Base-by-base conservation (phyloP, 2,329 filamentous ascomycete species). In the Stagonosporopsis vannaccii region DNA sequence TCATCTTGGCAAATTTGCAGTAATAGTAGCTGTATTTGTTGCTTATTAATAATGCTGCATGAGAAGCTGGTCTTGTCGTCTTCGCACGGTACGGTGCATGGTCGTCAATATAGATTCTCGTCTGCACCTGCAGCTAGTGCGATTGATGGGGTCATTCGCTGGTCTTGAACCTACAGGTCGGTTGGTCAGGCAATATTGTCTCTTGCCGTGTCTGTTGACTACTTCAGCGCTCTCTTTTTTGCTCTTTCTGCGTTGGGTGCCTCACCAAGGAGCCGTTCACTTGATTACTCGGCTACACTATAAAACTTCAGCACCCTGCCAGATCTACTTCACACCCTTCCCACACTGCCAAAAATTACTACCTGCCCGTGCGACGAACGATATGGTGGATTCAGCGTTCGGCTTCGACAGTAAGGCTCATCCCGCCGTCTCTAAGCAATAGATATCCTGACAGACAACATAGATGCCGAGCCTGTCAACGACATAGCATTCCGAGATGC, bases 371-470 rank as follows among this genome's bases (percentile, higher is more conserved):
- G 40, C n/a, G 17, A 20, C 26, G 44, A 32, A 17, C 48, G 44
- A 45, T 15, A 69, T 69, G 67, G 26, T 45, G 11, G 55, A 64
- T 20, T n/a, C 51, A 2, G 32, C 19, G 4, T 43, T 69, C 51
- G 59, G 51, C 15, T 51, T 67, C 43, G 57, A 62, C 17, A 43
- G 66, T 65, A 61, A 48, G 52, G 30, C 23, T 51, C 44, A 33
- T 8, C 6, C n/a, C 19, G 17, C 35, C 12, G 1, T 6, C 20
- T 41, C 12, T 25, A 49, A 19, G 19, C 2, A n/a, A 12, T 4
- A 9, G 19, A 11, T 1, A 13, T 9, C 36, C 52, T 66, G 35
- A 67, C 37, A 49, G 1, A 19, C 9, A 2, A 25, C 3, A 30
- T 28, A 66, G 65, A 39, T 39, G 48, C 58, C 15, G 48, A 56